These are phyloP conservation scores for Trichomonas tenax DNA, from an alignment of 208 protist genomes.

Conservation along the genomic window DNA sequence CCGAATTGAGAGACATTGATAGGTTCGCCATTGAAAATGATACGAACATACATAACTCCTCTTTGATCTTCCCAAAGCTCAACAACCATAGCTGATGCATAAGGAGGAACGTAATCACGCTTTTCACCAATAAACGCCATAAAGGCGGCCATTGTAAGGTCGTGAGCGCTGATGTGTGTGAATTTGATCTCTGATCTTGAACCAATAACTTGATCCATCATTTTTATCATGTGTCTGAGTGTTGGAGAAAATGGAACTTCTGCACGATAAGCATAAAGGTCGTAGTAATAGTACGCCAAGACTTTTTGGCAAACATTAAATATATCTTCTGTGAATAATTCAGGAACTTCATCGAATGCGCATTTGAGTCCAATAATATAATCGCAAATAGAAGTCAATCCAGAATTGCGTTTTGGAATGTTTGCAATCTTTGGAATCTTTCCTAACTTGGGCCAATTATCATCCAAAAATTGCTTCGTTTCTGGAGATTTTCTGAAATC, in stretches of 20 bases:
- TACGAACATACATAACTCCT: not conserved
- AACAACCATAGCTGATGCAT: not conserved
- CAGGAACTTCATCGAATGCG: not conserved
- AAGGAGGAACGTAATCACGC: not conserved
- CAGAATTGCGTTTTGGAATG: not conserved
- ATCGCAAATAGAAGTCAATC: not conserved
- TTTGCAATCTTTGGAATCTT: not conserved
- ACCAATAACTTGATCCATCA: not conserved
- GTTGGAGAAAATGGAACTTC: not conserved
- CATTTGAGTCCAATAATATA: not conserved
- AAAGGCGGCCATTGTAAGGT: not conserved
- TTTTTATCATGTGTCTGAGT: not conserved
- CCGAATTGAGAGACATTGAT: not conserved
- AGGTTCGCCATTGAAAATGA: not conserved
- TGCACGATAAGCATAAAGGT: not conserved
- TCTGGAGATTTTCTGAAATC: not conserved
- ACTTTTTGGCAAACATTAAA: not conserved
- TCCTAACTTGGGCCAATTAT: not conserved
- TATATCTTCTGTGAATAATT: not conserved
- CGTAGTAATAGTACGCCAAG: not conserved
- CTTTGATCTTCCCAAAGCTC: not conserved
- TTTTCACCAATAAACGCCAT: not conserved
- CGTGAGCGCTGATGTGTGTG: not conserved
- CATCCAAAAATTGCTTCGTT: not conserved
- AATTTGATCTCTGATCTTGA: not conserved